Evolutionary conservation across 1,284 basidiomycete species (phyloP).

Genomic region (Cryptococcus hybrid): DNA sequence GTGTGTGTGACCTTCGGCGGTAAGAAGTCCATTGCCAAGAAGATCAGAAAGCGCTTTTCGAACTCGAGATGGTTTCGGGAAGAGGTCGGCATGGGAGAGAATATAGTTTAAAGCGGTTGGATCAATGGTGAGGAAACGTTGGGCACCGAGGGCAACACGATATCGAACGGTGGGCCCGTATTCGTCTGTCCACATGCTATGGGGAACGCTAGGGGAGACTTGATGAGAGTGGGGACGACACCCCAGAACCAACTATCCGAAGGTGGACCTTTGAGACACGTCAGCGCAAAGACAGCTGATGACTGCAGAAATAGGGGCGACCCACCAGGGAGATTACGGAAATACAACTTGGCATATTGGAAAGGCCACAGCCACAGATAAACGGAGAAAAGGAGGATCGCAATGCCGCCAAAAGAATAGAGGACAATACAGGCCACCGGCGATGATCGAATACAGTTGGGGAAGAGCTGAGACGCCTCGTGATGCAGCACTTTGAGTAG

Average conservation of each 20-base stretch:
- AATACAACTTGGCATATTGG: slow-evolving; percentile 19
- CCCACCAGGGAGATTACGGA: slow-evolving; percentile 26
- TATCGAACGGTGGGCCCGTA: slow-evolving; percentile 27
- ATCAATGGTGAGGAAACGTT: slow-evolving; percentile 61
- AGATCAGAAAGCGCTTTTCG: slow-evolving; percentile 55
- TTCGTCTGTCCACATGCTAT: slow-evolving; percentile 19
- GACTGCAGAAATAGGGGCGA: background rate
- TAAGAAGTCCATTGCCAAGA: slow-evolving; percentile 43
- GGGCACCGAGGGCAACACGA: slow-evolving; percentile 11
- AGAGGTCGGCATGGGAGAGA: slow-evolving; percentile 60
- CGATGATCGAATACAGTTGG: background rate
- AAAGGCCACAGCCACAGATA: slow-evolving; percentile 22
- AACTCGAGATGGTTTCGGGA: slow-evolving; percentile 65
- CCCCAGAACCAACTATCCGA: slow-evolving; percentile 18
- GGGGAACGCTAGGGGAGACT: slow-evolving; percentile 13
- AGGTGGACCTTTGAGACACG: slow-evolving; percentile 13
- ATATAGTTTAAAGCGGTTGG: slow-evolving; percentile 61
- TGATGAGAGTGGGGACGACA: slow-evolving; percentile 14
- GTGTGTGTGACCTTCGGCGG: slow-evolving; percentile 54
- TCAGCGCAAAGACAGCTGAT: background rate
- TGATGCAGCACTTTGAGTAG: background rate
- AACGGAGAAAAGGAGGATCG: background rate
- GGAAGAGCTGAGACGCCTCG: background rate
- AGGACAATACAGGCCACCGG: slow-evolving; percentile 1
- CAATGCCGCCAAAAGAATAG: slow-evolving; percentile 6